These are phyloP conservation scores for Strigomonas culicis DNA, from an alignment of 208 protist genomes.

Conservation along the genomic window DNA sequence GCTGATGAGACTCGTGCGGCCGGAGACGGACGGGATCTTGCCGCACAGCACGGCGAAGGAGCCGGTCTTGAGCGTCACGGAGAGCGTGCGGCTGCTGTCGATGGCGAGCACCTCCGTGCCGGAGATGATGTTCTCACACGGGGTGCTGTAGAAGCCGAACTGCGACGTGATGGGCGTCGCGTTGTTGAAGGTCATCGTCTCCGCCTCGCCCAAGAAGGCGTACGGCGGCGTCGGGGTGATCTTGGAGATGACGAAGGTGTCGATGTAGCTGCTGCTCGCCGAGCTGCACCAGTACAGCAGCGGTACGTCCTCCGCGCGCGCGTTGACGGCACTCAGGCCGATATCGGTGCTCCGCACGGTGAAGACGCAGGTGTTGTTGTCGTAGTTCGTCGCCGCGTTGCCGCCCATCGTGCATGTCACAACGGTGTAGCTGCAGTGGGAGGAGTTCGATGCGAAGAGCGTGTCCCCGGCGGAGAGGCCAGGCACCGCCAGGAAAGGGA, in stretches of 20 bases:
- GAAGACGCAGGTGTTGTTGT: slow-evolving; percentile 42
- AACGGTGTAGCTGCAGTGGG: slow-evolving; percentile 19
- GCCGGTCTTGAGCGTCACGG: slow-evolving; percentile 1
- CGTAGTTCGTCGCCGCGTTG: slow-evolving; percentile 16
- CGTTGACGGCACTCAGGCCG: slow-evolving; percentile 14
- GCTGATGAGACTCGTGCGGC: slow-evolving; percentile 16
- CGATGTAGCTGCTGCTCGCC: slow-evolving; percentile 16
- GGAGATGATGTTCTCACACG: slow-evolving; percentile 16
- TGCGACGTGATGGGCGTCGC: slow-evolving; percentile 38
- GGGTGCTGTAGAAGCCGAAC: slow-evolving; percentile 40
- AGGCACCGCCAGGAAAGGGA: slow-evolving; percentile 43
- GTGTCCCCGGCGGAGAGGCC: slow-evolving; percentile 17
- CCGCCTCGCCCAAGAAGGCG: slow-evolving; percentile 14
- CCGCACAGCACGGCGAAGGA: slow-evolving; percentile 40
- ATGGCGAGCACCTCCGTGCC: slow-evolving; percentile 10
- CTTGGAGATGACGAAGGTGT: slow-evolving; percentile 26
- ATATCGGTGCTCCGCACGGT: slow-evolving; percentile 27
- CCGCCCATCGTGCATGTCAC: slow-evolving; percentile 33
- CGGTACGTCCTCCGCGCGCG: not conserved
- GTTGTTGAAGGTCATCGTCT: slow-evolving; percentile 27
- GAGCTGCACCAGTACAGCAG: slow-evolving; percentile 51
- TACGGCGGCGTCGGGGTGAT: slow-evolving; percentile 29
- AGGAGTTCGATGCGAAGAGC: slow-evolving; percentile 33
- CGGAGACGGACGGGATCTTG: slow-evolving; percentile 23
- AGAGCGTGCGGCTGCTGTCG: slow-evolving; percentile 14